Conservation (phyloP, 305 asterid genomes). For the Fraxinus latifolia region DNA sequence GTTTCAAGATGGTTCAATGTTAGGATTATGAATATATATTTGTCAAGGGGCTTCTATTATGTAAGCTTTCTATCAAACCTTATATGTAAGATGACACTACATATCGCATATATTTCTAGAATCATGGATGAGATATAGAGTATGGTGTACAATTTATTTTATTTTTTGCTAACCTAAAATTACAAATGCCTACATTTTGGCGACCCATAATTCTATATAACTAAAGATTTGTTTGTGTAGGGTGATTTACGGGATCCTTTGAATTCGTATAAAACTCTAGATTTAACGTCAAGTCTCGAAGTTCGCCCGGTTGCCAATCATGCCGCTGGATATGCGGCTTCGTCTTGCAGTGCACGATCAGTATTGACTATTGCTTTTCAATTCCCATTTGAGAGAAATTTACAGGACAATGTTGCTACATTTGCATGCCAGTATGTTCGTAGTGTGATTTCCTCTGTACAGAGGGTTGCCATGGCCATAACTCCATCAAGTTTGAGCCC, state of each 20-base stretch:
- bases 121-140: neutral
- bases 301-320: conserved; percentile 48
- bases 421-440: conserved; percentile 86
- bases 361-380: conserved; percentile 85
- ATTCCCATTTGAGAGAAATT: conserved; percentile 75
- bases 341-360: conserved; percentile 53
- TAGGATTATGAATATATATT: neutral
- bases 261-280: conserved; percentile 56
- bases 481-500: conserved; percentile 66
- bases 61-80: neutral
- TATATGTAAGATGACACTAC: neutral
- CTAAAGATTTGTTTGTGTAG: conserved; percentile 30
- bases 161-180: neutral
- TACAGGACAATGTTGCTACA: conserved; percentile 71
- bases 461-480: conserved; percentile 82
- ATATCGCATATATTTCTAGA: neutral
- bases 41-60: neutral
- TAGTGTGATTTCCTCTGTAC: conserved; percentile 78
- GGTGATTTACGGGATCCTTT: conserved; percentile 44
- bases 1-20: neutral
- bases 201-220: neutral
- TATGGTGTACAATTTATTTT: neutral
- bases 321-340: conserved; percentile 30
- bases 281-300: conserved; percentile 77
- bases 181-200: neutral